These are phyloP conservation scores for Apiospora rasikravindrae DNA, from an alignment of 2,329 filamentous ascomycete species.

Conservation along the genomic window DNA sequence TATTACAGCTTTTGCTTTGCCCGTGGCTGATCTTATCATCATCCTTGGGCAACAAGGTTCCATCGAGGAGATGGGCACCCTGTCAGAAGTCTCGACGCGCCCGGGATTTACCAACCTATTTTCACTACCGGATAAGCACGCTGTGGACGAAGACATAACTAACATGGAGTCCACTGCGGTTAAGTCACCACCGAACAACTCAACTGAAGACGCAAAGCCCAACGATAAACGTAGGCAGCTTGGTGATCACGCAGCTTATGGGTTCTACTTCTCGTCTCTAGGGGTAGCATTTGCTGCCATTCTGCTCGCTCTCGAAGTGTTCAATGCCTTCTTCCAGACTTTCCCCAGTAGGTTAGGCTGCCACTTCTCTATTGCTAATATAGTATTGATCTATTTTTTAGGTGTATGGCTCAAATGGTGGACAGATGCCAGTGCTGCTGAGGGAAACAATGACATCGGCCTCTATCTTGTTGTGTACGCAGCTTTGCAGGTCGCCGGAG, in stretches of 20 bases:
- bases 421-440: constrained; percentile 46
- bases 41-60: neutral
- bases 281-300: constrained; percentile 22
- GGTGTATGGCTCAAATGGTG: constrained; percentile 55
- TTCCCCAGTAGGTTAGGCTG: neutral
- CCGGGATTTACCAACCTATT: neutral
- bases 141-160: neutral
- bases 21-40: constrained; percentile 3
- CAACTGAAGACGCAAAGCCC: neutral
- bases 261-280: constrained; percentile 22
- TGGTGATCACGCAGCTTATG: constrained; percentile 18
- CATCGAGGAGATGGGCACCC: constrained; percentile 17
- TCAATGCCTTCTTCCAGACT: constrained; percentile 18
- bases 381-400: constrained; percentile 25
- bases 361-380: constrained; percentile 1
- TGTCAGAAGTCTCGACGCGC: neutral
- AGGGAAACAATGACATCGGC: constrained; percentile 43
- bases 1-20: neutral
- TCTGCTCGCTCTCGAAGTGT: constrained; percentile 16
- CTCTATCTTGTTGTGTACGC: constrained; percentile 45
- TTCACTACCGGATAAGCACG: neutral
- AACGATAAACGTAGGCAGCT: constrained; percentile 21
- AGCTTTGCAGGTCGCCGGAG: constrained; percentile 32
- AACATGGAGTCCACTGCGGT: neutral
- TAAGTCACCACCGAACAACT: neutral